These are phyloP conservation scores for Neofusicoccum cordaticola DNA, from an alignment of 2,329 filamentous ascomycete genomes.

Conservation along the genomic window DNA sequence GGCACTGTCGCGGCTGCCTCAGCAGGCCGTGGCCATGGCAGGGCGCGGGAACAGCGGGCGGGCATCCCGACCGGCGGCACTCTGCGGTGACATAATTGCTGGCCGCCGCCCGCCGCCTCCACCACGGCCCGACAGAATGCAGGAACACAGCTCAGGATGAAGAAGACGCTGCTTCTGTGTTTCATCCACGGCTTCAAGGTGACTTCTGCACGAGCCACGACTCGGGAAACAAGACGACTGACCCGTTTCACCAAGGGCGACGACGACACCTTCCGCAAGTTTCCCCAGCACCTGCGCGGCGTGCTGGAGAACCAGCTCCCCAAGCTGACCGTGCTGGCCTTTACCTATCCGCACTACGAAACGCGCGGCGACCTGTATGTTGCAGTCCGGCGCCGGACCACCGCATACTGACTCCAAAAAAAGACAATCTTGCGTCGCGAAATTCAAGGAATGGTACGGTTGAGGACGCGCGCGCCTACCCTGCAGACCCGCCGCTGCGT, in stretches of 20 bases:
- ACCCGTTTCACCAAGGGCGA: conserved; percentile 55
- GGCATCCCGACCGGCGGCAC: background rate
- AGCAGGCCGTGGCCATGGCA: background rate
- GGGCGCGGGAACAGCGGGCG: background rate
- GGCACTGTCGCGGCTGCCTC: background rate
- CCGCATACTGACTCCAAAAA: background rate
- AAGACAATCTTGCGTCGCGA: conserved; percentile 6
- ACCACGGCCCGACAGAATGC: conserved; percentile 3
- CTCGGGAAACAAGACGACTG: background rate
- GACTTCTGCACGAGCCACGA: conserved; percentile 17
- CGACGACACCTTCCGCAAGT: conserved; percentile 74
- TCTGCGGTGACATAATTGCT: conserved; percentile 2
- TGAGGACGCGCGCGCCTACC: conserved; percentile 1
- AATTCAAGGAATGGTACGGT: conserved; percentile 69
- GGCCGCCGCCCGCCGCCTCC: background rate
- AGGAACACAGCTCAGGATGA: conserved; percentile 51
- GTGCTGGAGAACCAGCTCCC: conserved; percentile 65
- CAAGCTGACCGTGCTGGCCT: conserved; percentile 62
- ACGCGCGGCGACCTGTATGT: conserved; percentile 71
- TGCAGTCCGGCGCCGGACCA: conserved; percentile 59
- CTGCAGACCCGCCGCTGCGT: background rate
- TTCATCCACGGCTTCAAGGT: conserved; percentile 90
- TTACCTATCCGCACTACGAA: conserved; percentile 79
- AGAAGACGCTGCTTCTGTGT: conserved; percentile 75
- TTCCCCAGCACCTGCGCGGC: conserved; percentile 68